A percentile compares a stretch with the other conserved stretches of the same genome.
Evolutionary conservation across 805 yeast genomes (phyloP).

Genomic region (Diddensiella caesifluorescens): DNA sequence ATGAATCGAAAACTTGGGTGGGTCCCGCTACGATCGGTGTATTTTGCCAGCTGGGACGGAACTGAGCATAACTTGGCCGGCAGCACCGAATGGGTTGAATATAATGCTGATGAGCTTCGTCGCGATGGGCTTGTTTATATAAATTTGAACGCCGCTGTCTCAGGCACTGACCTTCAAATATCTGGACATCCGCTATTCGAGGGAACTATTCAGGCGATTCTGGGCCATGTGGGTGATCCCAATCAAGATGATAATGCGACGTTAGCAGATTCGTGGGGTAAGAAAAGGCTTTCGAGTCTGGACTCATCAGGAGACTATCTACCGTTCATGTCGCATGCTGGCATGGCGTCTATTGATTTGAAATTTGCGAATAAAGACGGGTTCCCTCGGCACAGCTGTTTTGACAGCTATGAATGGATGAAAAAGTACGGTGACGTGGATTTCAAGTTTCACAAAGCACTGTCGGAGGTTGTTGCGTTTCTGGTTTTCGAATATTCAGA

Average conservation of each 20-base stretch:
- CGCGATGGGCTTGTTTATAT: constrained; percentile 64
- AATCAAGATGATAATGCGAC: constrained; percentile 13
- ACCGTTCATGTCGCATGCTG: constrained; percentile 59
- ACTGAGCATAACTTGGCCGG: constrained; percentile 79
- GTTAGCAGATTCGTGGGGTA: constrained; percentile 17
- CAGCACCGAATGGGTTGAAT: constrained; percentile 68
- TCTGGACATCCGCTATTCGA: constrained; percentile 63
- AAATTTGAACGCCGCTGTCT: constrained; percentile 62
- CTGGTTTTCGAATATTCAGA: constrained; percentile 60
- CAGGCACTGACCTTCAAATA: constrained; percentile 49
- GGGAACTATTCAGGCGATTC: constrained; percentile 40
- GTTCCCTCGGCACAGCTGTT: constrained; percentile 51
- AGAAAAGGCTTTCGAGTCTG: constrained; percentile 11
- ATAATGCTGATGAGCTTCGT: constrained; percentile 45
- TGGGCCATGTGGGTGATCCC: constrained; percentile 29
- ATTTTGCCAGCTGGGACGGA: constrained; percentile 82
- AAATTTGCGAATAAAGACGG: constrained; percentile 39
- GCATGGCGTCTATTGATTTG: constrained; percentile 65
- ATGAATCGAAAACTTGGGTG: constrained; percentile 63
- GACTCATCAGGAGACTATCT: constrained; percentile 54
- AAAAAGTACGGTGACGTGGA: constrained; percentile 48
- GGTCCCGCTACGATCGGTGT: constrained; percentile 77
- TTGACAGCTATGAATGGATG: constrained; percentile 59
- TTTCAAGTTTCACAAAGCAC: constrained; percentile 49
- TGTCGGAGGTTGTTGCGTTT: constrained; percentile 52